These are phyloP conservation scores for Diutina neorugosa DNA, from an alignment of 1,139 yeast species.

Conservation along the genomic window DNA sequence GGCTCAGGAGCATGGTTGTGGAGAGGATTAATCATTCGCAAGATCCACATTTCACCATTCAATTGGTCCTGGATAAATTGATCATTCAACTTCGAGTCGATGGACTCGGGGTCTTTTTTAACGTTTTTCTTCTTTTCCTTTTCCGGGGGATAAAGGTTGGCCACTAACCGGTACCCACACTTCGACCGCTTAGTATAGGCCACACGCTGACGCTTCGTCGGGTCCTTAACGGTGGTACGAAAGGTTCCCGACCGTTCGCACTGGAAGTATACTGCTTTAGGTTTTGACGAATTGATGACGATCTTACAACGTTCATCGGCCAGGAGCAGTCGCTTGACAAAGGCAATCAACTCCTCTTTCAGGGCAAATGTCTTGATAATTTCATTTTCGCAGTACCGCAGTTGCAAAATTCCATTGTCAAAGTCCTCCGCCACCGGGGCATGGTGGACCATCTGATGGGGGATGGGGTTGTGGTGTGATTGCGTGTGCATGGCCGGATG, in stretches of 20 bases:
- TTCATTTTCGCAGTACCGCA: slow-evolving; percentile 31
- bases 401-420: slow-evolving; percentile 11
- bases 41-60: slow-evolving; percentile 33
- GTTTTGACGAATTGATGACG: slow-evolving; percentile 37
- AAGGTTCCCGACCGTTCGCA: slow-evolving; percentile 38
- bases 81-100: not conserved
- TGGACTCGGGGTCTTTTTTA: slow-evolving; percentile 12
- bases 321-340: slow-evolving; percentile 29
- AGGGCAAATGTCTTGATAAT: slow-evolving; percentile 32
- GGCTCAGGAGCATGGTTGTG: slow-evolving; percentile 31
- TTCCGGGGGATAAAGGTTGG: slow-evolving; percentile 34
- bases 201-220: slow-evolving; percentile 34
- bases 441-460: slow-evolving; percentile 7
- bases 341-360: slow-evolving; percentile 31
- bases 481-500: slow-evolving; percentile 8
- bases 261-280: slow-evolving; percentile 39
- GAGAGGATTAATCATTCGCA: slow-evolving; percentile 28
- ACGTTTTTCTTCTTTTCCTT: slow-evolving; percentile 24
- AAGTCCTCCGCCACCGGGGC: slow-evolving; percentile 5
- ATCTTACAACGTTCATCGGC: slow-evolving; percentile 36
- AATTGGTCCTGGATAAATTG: not conserved
- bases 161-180: slow-evolving; percentile 37
- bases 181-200: slow-evolving; percentile 41
- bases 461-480: slow-evolving; percentile 9
- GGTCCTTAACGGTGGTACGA: slow-evolving; percentile 38